These are phyloP conservation scores for Hyaloscypha hepaticicola DNA, from an alignment of 495 filamentous ascomycete species.

Conservation along the genomic window DNA sequence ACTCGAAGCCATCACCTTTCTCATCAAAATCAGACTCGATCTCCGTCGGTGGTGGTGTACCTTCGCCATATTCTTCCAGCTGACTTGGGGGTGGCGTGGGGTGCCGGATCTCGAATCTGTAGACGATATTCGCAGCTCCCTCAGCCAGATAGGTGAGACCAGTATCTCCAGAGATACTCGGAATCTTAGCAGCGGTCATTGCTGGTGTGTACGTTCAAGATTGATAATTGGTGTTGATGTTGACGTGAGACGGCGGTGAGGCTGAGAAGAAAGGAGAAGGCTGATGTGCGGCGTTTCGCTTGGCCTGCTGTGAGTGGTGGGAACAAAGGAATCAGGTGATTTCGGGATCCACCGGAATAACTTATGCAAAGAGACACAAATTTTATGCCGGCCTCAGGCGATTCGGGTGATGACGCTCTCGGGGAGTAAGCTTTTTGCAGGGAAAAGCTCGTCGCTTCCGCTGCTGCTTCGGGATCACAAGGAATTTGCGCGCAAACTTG, in stretches of 20 bases:
- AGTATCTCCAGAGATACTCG: constrained; percentile 10
- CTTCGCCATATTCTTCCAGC: constrained; percentile 19
- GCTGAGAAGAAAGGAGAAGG: background rate
- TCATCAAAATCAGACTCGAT: constrained; percentile 16
- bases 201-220: background rate
- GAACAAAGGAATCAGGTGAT: background rate
- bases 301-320: constrained; percentile 1
- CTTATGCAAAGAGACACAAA: background rate
- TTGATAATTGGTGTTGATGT: background rate
- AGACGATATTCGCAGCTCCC: constrained; percentile 33
- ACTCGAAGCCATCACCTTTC: background rate
- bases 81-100: constrained; percentile 12
- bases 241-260: background rate
- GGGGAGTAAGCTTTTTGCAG: background rate
- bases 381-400: background rate
- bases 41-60: constrained; percentile 26
- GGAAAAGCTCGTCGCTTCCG: background rate
- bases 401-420: constrained; percentile 7
- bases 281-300: constrained; percentile 17
- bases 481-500: constrained; percentile 4
- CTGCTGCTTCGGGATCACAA: constrained; percentile 14
- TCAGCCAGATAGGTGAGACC: constrained; percentile 24
- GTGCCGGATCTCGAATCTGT: constrained; percentile 14
- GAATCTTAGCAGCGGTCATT: constrained; percentile 8
- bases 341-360: background rate